Conservation (phyloP, 2,329 filamentous ascomycete species). For the Pochonia chlamydosporia region DNA sequence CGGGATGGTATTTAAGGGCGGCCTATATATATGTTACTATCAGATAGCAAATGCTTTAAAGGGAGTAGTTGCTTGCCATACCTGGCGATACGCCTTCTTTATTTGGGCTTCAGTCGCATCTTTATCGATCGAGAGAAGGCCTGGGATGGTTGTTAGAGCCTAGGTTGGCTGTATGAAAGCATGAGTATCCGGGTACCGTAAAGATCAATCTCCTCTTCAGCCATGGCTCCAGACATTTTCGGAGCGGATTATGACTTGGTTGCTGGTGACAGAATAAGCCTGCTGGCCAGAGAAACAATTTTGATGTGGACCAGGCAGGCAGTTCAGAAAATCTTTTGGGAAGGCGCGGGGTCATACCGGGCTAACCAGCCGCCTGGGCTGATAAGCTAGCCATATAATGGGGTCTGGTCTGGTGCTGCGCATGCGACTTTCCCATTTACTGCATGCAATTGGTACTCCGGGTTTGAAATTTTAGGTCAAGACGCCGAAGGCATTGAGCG, state of each 20-base stretch:
- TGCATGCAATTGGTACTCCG: too few species aligned
- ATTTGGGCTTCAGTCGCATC: conserved; percentile 72
- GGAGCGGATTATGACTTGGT: not conserved
- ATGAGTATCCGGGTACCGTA: conserved; percentile 42
- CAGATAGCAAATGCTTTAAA: not conserved
- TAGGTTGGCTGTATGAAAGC: too few species aligned
- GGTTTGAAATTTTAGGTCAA: too few species aligned
- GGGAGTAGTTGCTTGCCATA: conserved; percentile 24
- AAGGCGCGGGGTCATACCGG: conserved; percentile 7
- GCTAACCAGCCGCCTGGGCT: too few species aligned
- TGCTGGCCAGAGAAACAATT: not conserved
- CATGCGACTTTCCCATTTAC: too few species aligned
- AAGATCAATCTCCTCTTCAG: conserved; percentile 48
- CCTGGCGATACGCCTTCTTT: conserved; percentile 96
- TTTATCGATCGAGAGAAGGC: conserved; percentile 71
- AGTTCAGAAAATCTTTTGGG: conserved; percentile 5
- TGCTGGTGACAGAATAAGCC: not conserved
- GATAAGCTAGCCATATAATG: too few species aligned
- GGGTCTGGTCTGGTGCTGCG: too few species aligned
- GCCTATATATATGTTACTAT: conserved; percentile 46
- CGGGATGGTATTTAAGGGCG: conserved; percentile 83
- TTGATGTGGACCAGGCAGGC: conserved; percentile 3
- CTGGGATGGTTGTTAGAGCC: conserved; percentile 38
- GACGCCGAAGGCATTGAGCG: too few species aligned
- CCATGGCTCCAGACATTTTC: conserved; percentile 19